Evolutionary conservation across 768 basidiomycete genomes (phyloP), one percentile per base, ranked within the genome.

Genomic region (Pulveroboletus sp.): DNA sequence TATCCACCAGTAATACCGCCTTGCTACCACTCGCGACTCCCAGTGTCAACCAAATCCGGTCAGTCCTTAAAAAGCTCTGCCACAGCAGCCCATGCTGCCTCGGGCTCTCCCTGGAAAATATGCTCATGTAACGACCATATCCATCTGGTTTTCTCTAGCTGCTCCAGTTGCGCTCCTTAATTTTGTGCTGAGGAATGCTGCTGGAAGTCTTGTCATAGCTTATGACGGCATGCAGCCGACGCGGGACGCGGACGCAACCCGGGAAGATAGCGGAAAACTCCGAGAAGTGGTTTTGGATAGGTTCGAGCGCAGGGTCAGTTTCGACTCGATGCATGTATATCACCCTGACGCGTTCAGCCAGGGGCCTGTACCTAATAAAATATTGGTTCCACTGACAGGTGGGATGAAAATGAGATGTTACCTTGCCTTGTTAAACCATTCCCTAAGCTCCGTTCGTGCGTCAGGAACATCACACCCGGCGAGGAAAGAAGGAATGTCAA

Each of bases 401-500:
- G n/a, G n/a, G n/a, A n/a, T n/a, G n/a, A n/a, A n/a, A n/a, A n/a
- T n/a, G n/a, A n/a, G n/a, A n/a, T n/a, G n/a, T 36, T 24, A 51
- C 58, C 10, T n/a, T 37, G 20, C 34, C 27, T 16, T 14, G 1
- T 10, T 7, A 2, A 55, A 14, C 55, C 58, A 56, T 10, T 23
- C 14, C 1, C 5, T 8, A 1, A 63, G 22, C 45, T 49, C 47
- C 10, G 24, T 5, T 13, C 24, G 29, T 9, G 58, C 43, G 38
- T 60, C 45, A 6, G 35, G 40, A 6, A 37, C 14, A 6, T 50
- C 26, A 16, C 36, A 42, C 20, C 19, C 59, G 2, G 60, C 62
- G 37, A 49, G 45, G 27, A 61, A 62, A 1, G 60, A 62, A 20
- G 62, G 62, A 0, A 54, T 52, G 27, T 63, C 62, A 3, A 61